Base-by-base conservation (phyloP, 2,329 filamentous ascomycete species). In the Botrytis paeoniae region DNA sequence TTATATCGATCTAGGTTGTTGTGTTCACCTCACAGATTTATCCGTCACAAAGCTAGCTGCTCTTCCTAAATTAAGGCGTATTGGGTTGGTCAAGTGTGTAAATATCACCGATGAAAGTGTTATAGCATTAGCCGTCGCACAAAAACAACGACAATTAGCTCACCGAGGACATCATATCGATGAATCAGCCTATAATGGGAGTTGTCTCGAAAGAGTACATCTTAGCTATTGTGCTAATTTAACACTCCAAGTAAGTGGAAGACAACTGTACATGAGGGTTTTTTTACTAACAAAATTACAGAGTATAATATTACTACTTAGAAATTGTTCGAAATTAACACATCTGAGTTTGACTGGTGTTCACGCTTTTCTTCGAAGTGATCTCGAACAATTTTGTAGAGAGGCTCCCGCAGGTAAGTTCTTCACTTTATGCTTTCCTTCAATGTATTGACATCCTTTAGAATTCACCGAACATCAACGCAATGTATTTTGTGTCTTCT, bases 1-100 rank as follows among this genome's bases (percentile, higher is more conserved):
- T 72, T 99, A 99, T 81, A 99, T 99, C 76, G 96, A 99, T 81
- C 85, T 99, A 61, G 96, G 96, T n/a, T 98, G 96, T 84, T 99
- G 96, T 82, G 89, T 88, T 22, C 91, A 93, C 78, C 85, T 99
- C 74, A 98, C 96, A 0, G 96, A 99, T 78, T 86, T 88, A 18
- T 98, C 95, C 35, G 92, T 99, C 25, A 92, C 88, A 75, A 91
- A 93, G 76, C 86, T 99, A 54, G 95, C 96, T 8, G 89, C 89
- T 22, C 87, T 99, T 9, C 96, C 96, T 4, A 99, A 99, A 82
- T 85, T 99, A 70, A 95, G 97, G 85, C 88, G 96, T 54, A 97
- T 99, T 74, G 96, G 96, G 0, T 84, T 99, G 70, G 96, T 99
- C 71, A 99, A 99, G 82, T 99, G 96, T 80, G 90, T 90, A 74